Percentiles rank a stretch among this genome's conserved stretches.
Evolutionary conservation across 306 rosid species (phyloP).

Genomic region (Fagus crenata): DNA sequence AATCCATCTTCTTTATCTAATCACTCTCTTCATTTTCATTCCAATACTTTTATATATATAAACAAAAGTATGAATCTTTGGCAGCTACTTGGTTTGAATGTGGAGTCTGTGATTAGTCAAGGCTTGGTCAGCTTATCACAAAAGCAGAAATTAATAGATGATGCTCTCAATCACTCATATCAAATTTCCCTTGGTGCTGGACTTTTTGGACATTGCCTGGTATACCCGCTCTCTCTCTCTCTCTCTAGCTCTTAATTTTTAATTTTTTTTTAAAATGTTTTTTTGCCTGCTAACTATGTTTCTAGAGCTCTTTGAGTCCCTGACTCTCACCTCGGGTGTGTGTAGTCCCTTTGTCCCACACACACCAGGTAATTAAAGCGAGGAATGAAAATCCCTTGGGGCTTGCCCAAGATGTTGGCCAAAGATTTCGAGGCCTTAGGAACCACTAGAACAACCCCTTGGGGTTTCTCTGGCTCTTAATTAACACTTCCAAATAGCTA

Average conservation of each 20-base stretch:
- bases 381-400: no score
- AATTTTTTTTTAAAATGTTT: no score
- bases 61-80: constrained; percentile 21
- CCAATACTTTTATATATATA: not conserved
- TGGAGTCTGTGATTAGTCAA: constrained; percentile 55
- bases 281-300: no score
- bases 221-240: constrained; percentile 26
- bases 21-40: not conserved
- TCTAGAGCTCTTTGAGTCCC: no score
- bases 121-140: constrained; percentile 62
- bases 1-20: not conserved
- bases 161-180: constrained; percentile 54
- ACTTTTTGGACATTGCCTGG: constrained; percentile 73
- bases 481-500: not conserved
- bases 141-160: constrained; percentile 65
- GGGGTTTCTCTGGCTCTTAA: no score
- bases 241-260: not conserved
- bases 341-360: no score
- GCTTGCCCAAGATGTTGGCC: no score
- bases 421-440: no score
- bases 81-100: constrained; percentile 69
- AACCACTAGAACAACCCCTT: no score
- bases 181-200: constrained; percentile 68
- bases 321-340: no score
- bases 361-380: no score